Percentiles rank a stretch among this genome's conserved stretches.
Evolutionary conservation across 177 flowering plant genomes (phyloP).

Genomic region (Vitis hybrid): DNA sequence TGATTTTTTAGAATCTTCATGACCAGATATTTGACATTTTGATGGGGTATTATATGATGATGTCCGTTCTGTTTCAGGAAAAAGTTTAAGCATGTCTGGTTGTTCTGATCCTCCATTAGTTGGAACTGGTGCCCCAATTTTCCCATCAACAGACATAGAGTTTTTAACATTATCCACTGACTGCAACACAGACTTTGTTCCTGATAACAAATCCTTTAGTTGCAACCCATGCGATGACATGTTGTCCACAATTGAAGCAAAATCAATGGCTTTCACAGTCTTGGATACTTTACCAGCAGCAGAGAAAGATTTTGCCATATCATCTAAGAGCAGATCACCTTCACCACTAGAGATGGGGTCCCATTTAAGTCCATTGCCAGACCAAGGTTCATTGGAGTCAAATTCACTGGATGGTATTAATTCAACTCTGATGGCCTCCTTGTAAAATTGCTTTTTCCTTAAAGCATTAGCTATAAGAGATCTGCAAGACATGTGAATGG

Average conservation of each 20-base stretch:
- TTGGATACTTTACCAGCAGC: slow-evolving; percentile 36
- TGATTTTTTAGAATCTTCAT: slow-evolving; percentile 3
- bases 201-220: slow-evolving; percentile 37
- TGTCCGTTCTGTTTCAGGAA: slow-evolving; percentile 5
- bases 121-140: slow-evolving; percentile 9
- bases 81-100: not conserved
- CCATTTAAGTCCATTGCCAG: slow-evolving; percentile 58
- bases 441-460: slow-evolving; percentile 63
- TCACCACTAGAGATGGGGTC: slow-evolving; percentile 92
- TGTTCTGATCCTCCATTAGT: slow-evolving; percentile 4
- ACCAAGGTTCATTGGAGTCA: slow-evolving; percentile 36
- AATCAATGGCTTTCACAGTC: slow-evolving; percentile 53
- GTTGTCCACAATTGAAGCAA: slow-evolving; percentile 40
- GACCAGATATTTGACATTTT: slow-evolving; percentile 6
- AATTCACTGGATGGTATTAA: slow-evolving; percentile 30
- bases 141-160: slow-evolving; percentile 14
- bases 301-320: slow-evolving; percentile 56
- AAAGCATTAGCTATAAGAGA: slow-evolving; percentile 55
- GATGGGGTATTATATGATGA: slow-evolving; percentile 4
- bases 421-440: slow-evolving; percentile 76
- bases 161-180: slow-evolving; percentile 12
- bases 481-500: slow-evolving; percentile 35
- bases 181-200: slow-evolving; percentile 14
- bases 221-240: slow-evolving; percentile 48
- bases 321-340: slow-evolving; percentile 81